Evolutionary conservation across 2,329 filamentous ascomycete species (phyloP), one percentile per base, ranked within the genome.

Genomic region (Colletotrichum sidae): DNA sequence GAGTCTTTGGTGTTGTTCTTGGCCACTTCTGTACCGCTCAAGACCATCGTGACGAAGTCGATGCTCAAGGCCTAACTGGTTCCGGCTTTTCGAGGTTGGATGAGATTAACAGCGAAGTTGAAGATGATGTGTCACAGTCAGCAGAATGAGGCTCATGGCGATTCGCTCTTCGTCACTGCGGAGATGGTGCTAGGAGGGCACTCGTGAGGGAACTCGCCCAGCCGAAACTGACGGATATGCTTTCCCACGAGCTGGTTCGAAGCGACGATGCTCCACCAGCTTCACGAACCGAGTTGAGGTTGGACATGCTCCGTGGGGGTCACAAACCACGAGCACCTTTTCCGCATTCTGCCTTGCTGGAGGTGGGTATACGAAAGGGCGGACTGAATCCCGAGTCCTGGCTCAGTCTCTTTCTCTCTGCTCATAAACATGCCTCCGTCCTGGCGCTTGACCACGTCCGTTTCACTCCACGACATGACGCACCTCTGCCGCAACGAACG

Each of bases 1-100:
- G 69, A 70, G 34, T 67, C 53, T 35, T 47, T 56, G 37, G 51
- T 62, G 51, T 67, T 68, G 38, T 69, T 69, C 46, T 62, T 69
- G n/a, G 68, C 67, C 9, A 70, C 64, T 35, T 69, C 61, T 12
- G 55, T 57, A 12, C 60, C 61, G 42, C 65, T 61, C 38, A 69
- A 55, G 6, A 64, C 60, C 49, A 52, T 62, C 25, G n/a, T 35
- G 53, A 34, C 8, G 9, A 8, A 39, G 1, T 44, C 11, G 51
- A 38, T 5, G 17, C 25, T 25, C 25, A 5, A 25, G 35, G 44
- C 15, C 49, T 25, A 4, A 5, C 25, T n/a, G 44, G 2, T 9
- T 9, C 10, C 8, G 13, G 44, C n/a, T 13, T 17, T 8, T 2
- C 17, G 47, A 34, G 13, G 41, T 38, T 33, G 39, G 25, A 50